Conservation (phyloP, 2,329 filamentous ascomycete species). For the Blastomyces silverae region DNA sequence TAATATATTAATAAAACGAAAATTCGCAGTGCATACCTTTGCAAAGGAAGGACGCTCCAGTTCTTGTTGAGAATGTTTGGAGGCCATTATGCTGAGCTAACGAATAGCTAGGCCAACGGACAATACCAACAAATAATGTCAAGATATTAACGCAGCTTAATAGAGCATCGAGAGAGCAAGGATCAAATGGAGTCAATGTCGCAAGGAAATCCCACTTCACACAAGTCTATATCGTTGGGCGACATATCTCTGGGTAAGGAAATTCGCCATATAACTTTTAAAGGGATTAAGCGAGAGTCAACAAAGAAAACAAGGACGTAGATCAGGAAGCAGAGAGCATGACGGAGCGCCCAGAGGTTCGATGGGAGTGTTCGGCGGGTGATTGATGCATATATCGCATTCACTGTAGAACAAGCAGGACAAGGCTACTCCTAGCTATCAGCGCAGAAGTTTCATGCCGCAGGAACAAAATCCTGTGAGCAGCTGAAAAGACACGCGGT, state of each 20-base stretch:
- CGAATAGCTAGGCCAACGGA: constrained; percentile 1
- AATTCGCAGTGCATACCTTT: constrained; percentile 52
- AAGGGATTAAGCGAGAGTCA: constrained; percentile 25
- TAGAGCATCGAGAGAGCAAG: constrained; percentile 23
- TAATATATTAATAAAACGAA: not conserved
- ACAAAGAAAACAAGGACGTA: constrained; percentile 20
- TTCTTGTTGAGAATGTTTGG: constrained; percentile 27
- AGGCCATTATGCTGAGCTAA: constrained; percentile 14
- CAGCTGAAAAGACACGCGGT: not conserved
- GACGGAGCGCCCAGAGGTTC: not conserved
- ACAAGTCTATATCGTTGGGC: constrained; percentile 40
- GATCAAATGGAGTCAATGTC: constrained; percentile 33
- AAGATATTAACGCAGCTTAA: constrained; percentile 20
- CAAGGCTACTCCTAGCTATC: not conserved
- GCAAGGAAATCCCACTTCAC: constrained; percentile 39
- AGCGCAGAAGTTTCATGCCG: constrained; percentile 8
- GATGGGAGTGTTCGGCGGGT: constrained; percentile 4
- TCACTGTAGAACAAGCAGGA: constrained; percentile 8
- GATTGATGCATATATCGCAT: not conserved
- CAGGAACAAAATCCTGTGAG: not conserved
- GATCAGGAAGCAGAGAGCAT: constrained; percentile 9
- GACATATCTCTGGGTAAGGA: constrained; percentile 40
- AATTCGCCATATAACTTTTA: constrained; percentile 37
- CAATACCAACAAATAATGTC: constrained; percentile 14
- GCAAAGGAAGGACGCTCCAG: constrained; percentile 59